Base-by-base conservation (phyloP, 768 basidiomycete genomes). In the Lanmaoa pseudosensibilis region DNA sequence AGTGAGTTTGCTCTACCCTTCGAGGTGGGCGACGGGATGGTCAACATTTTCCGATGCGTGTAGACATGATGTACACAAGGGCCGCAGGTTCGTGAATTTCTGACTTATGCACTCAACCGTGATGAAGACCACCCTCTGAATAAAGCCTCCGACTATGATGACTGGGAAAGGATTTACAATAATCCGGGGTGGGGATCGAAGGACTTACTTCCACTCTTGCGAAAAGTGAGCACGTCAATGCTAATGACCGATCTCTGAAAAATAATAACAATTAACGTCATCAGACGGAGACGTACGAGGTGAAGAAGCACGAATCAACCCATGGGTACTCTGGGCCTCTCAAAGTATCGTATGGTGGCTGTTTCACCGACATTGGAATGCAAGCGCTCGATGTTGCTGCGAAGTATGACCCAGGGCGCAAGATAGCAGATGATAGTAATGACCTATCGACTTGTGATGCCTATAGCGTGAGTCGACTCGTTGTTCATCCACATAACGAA, bases 61-160 rank as follows among this genome's bases (percentile, higher is more conserved):
- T 39, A 70, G 76, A 69, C 55, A 72, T 75, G 62, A 80, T 84
- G 77, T 86, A 85, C 63, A 82, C 78, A 1, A 78, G 86, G 27
- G 78, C 83, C 7, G 67, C 80, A 27, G 80, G 58, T 60, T 23
- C 15, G 58, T 50, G 41, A 15, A 9, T 52, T 23, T 40, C 46
- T 12, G 5, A 10, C 30, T 19, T 34, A 13, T 25, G 23, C 7
- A 11, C 45, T 52, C 21, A n/a, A 34, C 50, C 12, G 16, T 21
- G 11, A 25, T 21, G n/a, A 23, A 12, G 16, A 21, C 12, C 12
- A 19, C 37, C 6, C n/a, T 40, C 37, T 18, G 23, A 21, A 38
- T 16, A 38, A 41, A 63, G 61, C 83, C 4, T 85, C 84, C 0
- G 86, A 87, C 63, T 86, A 82, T 52, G 72, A 73, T 58, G 69